phyloP scores from a whole-genome alignment of 106 monocot genomes.

The Amphibolis antarctica region DNA sequence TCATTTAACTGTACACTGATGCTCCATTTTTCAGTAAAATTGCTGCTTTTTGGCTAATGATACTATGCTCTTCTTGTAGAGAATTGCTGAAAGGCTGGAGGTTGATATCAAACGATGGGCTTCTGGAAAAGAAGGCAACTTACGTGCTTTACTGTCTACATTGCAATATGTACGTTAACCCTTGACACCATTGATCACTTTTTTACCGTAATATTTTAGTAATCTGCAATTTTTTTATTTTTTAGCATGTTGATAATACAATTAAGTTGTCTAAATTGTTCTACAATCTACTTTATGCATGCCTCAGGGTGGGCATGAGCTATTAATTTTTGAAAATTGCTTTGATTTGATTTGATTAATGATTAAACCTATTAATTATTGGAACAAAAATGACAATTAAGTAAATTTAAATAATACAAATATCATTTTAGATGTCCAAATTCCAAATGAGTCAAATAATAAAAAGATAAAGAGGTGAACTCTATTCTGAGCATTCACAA shows the following conservation, averaged over 20 bases:
- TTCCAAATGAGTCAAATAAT: too few relatives aligned
- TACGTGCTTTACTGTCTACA: constrained; percentile 83
- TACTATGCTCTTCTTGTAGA: constrained; percentile 29
- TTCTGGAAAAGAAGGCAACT: constrained; percentile 89
- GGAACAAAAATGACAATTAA: too few relatives aligned
- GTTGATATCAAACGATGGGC: constrained; percentile 89
- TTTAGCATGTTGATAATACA: neutral
- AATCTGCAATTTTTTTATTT: neutral
- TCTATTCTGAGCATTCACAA: too few relatives aligned
- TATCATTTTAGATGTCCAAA: too few relatives aligned
- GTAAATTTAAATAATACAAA: too few relatives aligned
- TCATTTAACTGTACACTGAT: too few relatives aligned
- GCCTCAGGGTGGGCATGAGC: too few relatives aligned
- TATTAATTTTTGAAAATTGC: too few relatives aligned
- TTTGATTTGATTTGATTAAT: too few relatives aligned
- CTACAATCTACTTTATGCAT: too few relatives aligned
- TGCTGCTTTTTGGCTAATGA: neutral
- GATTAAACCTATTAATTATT: too few relatives aligned
- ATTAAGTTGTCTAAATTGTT: neutral
- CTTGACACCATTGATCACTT: neutral
- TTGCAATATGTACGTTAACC: constrained; percentile 76
- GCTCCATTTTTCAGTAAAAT: neutral
- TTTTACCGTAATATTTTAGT: neutral
- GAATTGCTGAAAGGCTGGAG: constrained; percentile 67
- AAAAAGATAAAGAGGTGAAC: too few relatives aligned